A percentile compares a stretch with the other conserved stretches of the same genome.
Evolutionary conservation across 1,284 basidiomycete genomes (phyloP).

Genomic region (Microbotryomycetes sp.): DNA sequence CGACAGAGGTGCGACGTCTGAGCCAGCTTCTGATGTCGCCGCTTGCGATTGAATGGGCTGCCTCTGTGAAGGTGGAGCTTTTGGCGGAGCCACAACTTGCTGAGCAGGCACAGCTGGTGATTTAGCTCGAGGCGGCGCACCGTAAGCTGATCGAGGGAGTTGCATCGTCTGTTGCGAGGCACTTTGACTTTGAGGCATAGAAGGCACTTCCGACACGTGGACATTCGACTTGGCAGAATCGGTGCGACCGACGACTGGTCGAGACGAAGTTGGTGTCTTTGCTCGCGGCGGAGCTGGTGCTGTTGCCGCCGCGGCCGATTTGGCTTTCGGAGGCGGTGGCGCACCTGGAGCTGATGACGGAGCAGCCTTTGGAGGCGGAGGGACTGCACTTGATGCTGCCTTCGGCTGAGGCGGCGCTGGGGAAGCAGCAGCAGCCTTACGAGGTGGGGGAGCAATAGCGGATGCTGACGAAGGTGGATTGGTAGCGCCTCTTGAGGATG

Average conservation of each 20-base stretch:
- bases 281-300: neutral
- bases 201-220: neutral
- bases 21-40: neutral
- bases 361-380: constrained; percentile 1
- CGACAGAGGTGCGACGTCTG: neutral
- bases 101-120: neutral
- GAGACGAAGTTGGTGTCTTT: neutral
- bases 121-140: neutral
- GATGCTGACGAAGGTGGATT: neutral
- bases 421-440: neutral
- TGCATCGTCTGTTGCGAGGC: neutral
- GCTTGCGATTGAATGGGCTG: neutral
- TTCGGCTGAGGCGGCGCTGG: neutral
- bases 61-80: neutral
- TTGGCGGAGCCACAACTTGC: neutral
- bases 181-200: neutral
- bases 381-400: neutral
- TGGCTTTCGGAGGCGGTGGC: neutral
- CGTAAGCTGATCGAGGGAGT: neutral
- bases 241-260: neutral
- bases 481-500: neutral
- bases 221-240: neutral
- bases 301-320: no score
- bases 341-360: neutral
- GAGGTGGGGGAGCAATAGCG: neutral